These are phyloP conservation scores for Phyllosticta ampelicida DNA, from an alignment of 2,329 filamentous ascomycete genomes.

Conservation along the genomic window DNA sequence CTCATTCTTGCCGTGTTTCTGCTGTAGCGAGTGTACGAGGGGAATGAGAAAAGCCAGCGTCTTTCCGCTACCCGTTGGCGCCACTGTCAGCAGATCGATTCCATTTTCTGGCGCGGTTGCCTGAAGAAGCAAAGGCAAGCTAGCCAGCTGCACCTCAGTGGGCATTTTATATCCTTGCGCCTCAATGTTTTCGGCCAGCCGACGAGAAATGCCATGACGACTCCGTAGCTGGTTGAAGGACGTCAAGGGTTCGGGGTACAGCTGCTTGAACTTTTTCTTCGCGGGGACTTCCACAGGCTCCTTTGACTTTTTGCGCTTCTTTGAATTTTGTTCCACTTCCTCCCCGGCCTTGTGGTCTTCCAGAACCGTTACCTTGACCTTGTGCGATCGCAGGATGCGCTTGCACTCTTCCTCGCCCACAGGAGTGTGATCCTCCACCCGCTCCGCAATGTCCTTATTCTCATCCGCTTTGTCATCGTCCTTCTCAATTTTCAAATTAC, in stretches of 20 bases:
- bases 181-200: conserved; percentile 66
- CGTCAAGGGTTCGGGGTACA: conserved; percentile 71
- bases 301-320: conserved; percentile 35
- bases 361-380: conserved; percentile 75
- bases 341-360: conserved; percentile 34
- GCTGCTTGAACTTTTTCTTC: conserved; percentile 32
- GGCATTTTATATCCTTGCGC: conserved; percentile 79
- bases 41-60: conserved; percentile 89
- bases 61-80: conserved; percentile 93
- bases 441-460: conserved; percentile 4
- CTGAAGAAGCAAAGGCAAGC: conserved; percentile 57
- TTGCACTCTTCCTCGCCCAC: conserved; percentile 63
- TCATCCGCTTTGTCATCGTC: not conserved
- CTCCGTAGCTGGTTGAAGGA: conserved; percentile 63
- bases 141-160: conserved; percentile 87
- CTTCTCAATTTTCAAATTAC: not conserved
- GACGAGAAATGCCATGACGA: conserved; percentile 61
- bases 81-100: conserved; percentile 75
- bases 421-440: conserved; percentile 14
- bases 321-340: conserved; percentile 40
- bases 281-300: conserved; percentile 26
- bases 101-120: conserved; percentile 5
- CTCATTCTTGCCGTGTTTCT: conserved; percentile 16
- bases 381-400: conserved; percentile 64
- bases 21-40: conserved; percentile 57